Evolutionary conservation across 441 rosid genomes (phyloP), one percentile per base, ranked within the genome.

Genomic region (Populus hybrid): DNA sequence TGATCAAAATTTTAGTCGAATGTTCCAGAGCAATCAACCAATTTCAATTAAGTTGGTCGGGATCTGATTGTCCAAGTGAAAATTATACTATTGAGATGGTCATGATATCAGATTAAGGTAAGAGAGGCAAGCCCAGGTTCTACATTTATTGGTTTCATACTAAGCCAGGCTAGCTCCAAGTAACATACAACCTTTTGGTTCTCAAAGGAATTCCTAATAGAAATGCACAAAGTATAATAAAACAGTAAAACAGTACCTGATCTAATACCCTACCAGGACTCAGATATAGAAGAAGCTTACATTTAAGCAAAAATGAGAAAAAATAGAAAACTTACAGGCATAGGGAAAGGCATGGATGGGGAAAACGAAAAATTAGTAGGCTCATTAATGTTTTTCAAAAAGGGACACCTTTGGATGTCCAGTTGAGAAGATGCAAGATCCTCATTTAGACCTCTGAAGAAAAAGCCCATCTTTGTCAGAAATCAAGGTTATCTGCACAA

Each of bases 371-470:
- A 92, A 80, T 81, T 85, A n/a, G 97, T 88, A 16, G 97, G 94
- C 81, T 90, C 89, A 84, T 91, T 89, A 68, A 94, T 92, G 85
- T 90, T 94, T 78, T 94, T 91, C 69, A 94, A 84, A 83, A 94
- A 94, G 8, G 98, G 97, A 72, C 98, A 92, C 86, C 84, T 90
- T 34, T 76, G 91, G 12, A 90, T 77, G 82, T 86, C 89, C 23
- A 80, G 80, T 20, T 89, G 87, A 76, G 72, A 89, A 87, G 76
- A 83, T 79, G 64, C 88, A 82, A 69, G 74, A 71, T 85, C 89
- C 65, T 86, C 87, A 75, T 83, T 84, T 78, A 88, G 75, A 38
- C 84, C 85, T 77, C 81, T 84, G 72, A 80, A 77, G 35, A 85
- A 59, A 46, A 81, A 81, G 11, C 84, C 89, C 93, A 90, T 88